Conservation (phyloP, 148 eudicot species). For the Dysphania ambrosioides region DNA sequence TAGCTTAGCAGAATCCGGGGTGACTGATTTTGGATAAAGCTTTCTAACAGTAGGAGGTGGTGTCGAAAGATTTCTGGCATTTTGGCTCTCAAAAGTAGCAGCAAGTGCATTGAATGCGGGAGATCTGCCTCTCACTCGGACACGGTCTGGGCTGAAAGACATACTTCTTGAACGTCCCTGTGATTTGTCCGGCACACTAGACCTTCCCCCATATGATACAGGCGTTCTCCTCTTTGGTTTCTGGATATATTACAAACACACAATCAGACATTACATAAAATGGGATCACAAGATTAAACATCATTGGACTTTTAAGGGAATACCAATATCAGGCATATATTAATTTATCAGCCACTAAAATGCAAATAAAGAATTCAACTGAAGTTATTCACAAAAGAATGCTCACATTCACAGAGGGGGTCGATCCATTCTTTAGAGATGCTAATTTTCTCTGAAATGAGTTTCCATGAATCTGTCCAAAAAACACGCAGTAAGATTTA, state of each 20-base stretch:
- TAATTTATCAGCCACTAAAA: too few relatives aligned
- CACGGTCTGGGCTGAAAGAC: slow-evolving; percentile 84
- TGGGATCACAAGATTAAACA: background rate
- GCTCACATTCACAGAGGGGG: slow-evolving; percentile 58
- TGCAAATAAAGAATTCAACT: background rate
- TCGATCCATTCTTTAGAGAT: slow-evolving; percentile 60
- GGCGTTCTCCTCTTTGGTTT: slow-evolving; percentile 93
- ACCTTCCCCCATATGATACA: slow-evolving; percentile 68
- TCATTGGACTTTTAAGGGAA: background rate
- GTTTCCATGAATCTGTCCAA: slow-evolving; percentile 84
- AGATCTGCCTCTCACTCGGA: slow-evolving; percentile 90
- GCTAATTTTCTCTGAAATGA: slow-evolving; percentile 85
- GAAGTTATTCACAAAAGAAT: slow-evolving; percentile 8
- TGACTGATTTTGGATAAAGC: slow-evolving; percentile 67
- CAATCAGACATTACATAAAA: background rate
- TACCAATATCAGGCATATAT: background rate
- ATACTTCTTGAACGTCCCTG: slow-evolving; percentile 93
- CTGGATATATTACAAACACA: slow-evolving; percentile 33
- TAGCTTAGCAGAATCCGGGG: slow-evolving; percentile 52
- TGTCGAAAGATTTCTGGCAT: slow-evolving; percentile 85
- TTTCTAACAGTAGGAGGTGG: slow-evolving; percentile 87
- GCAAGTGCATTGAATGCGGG: slow-evolving; percentile 97
- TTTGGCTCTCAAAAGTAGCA: slow-evolving; percentile 78
- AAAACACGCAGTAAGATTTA: slow-evolving; percentile 7
- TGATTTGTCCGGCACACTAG: slow-evolving; percentile 81